These are phyloP conservation scores for Cercophora newfieldiana DNA, from an alignment of 495 filamentous ascomycete species.

Conservation along the genomic window DNA sequence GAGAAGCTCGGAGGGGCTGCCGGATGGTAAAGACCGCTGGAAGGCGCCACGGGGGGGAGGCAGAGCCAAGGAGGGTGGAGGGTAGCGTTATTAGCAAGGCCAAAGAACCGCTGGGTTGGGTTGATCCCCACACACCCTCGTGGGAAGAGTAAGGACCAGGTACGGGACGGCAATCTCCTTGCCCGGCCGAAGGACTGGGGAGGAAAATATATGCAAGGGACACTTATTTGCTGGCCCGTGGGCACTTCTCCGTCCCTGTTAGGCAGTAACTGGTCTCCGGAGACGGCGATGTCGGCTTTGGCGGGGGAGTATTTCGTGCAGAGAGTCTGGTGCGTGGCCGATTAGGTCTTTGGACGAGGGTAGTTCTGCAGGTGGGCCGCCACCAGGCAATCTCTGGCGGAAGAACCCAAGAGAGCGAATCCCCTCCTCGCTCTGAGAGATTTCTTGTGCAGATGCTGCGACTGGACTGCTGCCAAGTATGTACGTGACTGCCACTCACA, in stretches of 20 bases:
- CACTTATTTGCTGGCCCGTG: conserved; percentile 15
- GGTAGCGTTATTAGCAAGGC: conserved; percentile 11
- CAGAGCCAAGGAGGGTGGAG: background rate
- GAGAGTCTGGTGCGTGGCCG: conserved; percentile 21
- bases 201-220: conserved; percentile 11
- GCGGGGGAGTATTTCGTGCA: conserved; percentile 11
- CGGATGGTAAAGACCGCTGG: conserved; percentile 2
- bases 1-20: conserved; percentile 10
- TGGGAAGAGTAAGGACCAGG: conserved; percentile 18
- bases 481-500: conserved; percentile 16
- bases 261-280: conserved; percentile 11
- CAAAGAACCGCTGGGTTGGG: conserved; percentile 21
- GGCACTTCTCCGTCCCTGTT: conserved; percentile 2
- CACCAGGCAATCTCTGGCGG: conserved; percentile 27
- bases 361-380: conserved; percentile 33
- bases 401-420: conserved; percentile 21
- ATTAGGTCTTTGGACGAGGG: conserved; percentile 25
- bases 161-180: conserved; percentile 29
- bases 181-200: conserved; percentile 9
- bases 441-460: conserved; percentile 9
- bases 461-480: conserved; percentile 16
- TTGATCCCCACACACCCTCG: conserved; percentile 26
- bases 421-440: conserved; percentile 19
- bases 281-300: conserved; percentile 26
- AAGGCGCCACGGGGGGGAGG: conserved; percentile 11